Evolutionary conservation across 1,139 yeast genomes (phyloP).

Genomic region (Saccharomyces uvarum): DNA sequence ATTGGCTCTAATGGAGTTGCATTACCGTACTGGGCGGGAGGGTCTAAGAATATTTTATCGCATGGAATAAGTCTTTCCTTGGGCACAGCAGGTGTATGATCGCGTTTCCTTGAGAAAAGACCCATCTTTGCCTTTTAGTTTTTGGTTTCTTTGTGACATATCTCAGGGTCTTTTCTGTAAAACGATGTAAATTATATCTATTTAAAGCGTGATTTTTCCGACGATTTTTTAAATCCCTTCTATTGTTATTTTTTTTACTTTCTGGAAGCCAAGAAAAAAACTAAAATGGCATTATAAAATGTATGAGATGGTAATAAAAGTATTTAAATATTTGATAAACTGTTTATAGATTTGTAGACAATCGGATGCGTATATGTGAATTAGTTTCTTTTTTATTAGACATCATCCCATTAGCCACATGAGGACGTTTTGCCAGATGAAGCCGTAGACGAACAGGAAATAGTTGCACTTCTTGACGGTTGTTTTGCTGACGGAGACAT

Average conservation of each 20-base stretch:
- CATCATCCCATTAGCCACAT: conserved; percentile 45
- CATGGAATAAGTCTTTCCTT: conserved; percentile 21
- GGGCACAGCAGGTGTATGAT: conserved; percentile 8
- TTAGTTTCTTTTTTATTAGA: neutral
- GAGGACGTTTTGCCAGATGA: conserved; percentile 62
- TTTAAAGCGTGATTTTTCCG: neutral
- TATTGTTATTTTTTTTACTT: neutral
- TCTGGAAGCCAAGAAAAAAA: neutral
- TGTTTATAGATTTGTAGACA: neutral
- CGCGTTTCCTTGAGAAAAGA: conserved; percentile 23
- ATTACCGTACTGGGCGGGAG: conserved; percentile 21
- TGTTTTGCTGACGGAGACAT: conserved; percentile 51
- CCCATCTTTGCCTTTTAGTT: conserved; percentile 18
- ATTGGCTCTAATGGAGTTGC: conserved; percentile 32
- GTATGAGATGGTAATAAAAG: neutral
- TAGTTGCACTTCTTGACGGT: conserved; percentile 80
- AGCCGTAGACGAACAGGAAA: conserved; percentile 78
- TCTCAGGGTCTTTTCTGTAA: neutral
- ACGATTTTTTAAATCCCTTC: neutral
- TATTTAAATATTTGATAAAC: neutral
- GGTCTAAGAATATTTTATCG: conserved; percentile 16
- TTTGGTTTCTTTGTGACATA: neutral
- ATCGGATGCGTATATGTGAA: neutral
- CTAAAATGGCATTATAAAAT: neutral
- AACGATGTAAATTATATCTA: neutral